These are phyloP conservation scores for Truncatella angustata DNA, from an alignment of 2,329 filamentous ascomycete genomes.

Conservation along the genomic window DNA sequence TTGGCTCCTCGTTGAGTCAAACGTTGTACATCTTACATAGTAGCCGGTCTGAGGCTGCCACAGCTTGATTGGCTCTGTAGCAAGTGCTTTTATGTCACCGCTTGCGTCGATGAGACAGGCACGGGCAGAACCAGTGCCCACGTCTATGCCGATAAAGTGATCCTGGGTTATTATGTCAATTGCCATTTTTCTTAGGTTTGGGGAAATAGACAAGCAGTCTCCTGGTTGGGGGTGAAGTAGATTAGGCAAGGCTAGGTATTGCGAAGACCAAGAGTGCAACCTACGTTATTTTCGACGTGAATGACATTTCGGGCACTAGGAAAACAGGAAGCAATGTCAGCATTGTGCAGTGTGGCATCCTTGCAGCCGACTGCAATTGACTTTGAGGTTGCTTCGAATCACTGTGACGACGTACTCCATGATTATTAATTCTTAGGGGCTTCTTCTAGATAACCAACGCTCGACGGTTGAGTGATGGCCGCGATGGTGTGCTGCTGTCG, in stretches of 20 bases:
- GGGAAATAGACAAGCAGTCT: neutral
- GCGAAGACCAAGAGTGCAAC: slow-evolving; percentile 12
- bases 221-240: too few relatives aligned
- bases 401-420: slow-evolving; percentile 8
- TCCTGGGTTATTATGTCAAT: slow-evolving; percentile 36
- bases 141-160: slow-evolving; percentile 83
- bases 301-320: slow-evolving; percentile 30
- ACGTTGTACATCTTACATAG: slow-evolving; percentile 58
- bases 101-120: slow-evolving; percentile 92
- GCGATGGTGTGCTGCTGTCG: neutral
- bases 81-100: slow-evolving; percentile 80
- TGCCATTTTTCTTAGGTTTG: slow-evolving; percentile 11
- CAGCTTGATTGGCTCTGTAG: slow-evolving; percentile 73
- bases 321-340: slow-evolving; percentile 4
- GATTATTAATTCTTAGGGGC: neutral
- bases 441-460: neutral
- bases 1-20: too few relatives aligned
- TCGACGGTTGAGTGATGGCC: slow-evolving; percentile 1
- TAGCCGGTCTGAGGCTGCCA: slow-evolving; percentile 76
- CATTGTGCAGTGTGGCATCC: neutral
- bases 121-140: slow-evolving; percentile 91
- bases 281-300: slow-evolving; percentile 29
- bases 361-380: neutral
- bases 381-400: neutral
- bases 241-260: too few relatives aligned